These are phyloP conservation scores for Crithidia expoeki DNA, from an alignment of 208 protist genomes.

Conservation along the genomic window DNA sequence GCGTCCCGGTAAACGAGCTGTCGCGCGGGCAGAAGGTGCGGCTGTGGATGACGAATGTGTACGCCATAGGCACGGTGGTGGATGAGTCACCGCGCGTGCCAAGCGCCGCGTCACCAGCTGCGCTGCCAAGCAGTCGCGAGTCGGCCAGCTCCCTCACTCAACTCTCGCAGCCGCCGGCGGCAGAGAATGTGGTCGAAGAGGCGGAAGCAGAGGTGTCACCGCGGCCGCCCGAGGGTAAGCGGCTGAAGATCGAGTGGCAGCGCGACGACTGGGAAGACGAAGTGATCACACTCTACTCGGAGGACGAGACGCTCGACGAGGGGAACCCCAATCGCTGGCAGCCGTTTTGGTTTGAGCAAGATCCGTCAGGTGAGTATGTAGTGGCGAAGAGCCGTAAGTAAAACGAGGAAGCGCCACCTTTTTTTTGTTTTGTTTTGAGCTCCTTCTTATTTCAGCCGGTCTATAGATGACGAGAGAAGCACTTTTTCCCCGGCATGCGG, in stretches of 20 bases:
- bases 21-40: constrained; percentile 74
- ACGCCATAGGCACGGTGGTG: constrained; percentile 70
- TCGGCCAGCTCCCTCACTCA: not conserved
- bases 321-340: constrained; percentile 84
- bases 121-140: not conserved
- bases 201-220: constrained; percentile 10
- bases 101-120: not conserved
- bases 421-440: too few species aligned
- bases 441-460: too few species aligned
- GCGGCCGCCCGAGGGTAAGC: constrained; percentile 14
- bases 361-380: constrained; percentile 39
- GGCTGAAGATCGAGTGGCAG: constrained; percentile 66
- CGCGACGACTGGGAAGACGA: constrained; percentile 87
- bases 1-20: constrained; percentile 38
- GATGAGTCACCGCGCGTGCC: constrained; percentile 9
- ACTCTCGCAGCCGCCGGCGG: not conserved
- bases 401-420: not conserved
- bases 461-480: too few species aligned
- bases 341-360: constrained; percentile 77
- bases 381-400: constrained; percentile 24
- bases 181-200: constrained; percentile 9
- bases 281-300: constrained; percentile 72
- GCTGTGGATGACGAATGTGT: constrained; percentile 89
- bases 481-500: too few species aligned
- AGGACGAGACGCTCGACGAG: constrained; percentile 72